Evolutionary conservation across 768 basidiomycete genomes (phyloP).

Genomic region (Tricholoma matsutake): DNA sequence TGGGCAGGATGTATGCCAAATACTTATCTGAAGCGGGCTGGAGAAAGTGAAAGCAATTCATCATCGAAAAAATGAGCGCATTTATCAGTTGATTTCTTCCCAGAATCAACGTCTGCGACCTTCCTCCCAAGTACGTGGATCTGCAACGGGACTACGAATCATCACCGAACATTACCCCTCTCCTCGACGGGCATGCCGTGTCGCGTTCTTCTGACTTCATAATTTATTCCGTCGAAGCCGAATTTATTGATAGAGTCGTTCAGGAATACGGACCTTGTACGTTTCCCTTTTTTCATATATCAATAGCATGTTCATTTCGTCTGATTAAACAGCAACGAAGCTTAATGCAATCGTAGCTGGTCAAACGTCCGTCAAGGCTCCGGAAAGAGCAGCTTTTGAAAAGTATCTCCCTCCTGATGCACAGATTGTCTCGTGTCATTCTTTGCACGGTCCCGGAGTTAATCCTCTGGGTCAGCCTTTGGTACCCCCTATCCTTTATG

Average conservation of each 20-base stretch:
- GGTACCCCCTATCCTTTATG: constrained; percentile 40
- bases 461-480: constrained; percentile 87
- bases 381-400: constrained; percentile 89
- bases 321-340: constrained; percentile 69
- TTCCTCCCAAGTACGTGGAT: constrained; percentile 66
- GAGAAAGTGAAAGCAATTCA: constrained; percentile 57
- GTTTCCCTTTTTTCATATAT: constrained; percentile 24
- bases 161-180: constrained; percentile 59
- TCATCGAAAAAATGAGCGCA: background rate
- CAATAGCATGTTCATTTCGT: constrained; percentile 3
- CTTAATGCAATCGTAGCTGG: constrained; percentile 89
- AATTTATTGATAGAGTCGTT: constrained; percentile 81
- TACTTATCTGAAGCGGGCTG: constrained; percentile 78
- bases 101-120: constrained; percentile 90
- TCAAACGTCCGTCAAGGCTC: constrained; percentile 96
- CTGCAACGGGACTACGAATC: constrained; percentile 54
- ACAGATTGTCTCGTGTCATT: constrained; percentile 90
- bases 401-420: constrained; percentile 81
- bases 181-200: constrained; percentile 82
- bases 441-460: constrained; percentile 90
- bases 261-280: constrained; percentile 87
- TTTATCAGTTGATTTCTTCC: constrained; percentile 6
- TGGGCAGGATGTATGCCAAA: constrained; percentile 93
- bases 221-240: constrained; percentile 94
- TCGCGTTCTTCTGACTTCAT: constrained; percentile 90